Evolutionary conservation across 257 asterid species (phyloP).

Genomic region (Gentiana straminea): DNA sequence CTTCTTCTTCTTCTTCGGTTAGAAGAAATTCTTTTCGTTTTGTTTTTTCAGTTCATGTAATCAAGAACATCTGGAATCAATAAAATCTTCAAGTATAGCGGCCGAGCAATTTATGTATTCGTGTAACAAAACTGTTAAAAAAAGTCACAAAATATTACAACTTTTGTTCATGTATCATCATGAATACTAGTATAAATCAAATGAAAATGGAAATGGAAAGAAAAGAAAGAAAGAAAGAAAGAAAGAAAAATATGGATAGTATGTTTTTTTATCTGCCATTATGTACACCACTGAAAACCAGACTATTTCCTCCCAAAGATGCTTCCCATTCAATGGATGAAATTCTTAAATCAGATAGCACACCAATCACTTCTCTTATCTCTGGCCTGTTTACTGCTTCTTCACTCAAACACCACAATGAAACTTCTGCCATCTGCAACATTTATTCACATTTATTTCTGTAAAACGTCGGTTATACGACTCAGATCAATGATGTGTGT

Average conservation of each 20-base stretch:
- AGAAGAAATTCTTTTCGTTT: too few relatives aligned
- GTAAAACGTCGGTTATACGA: too few relatives aligned
- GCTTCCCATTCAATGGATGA: slow-evolving; percentile 88
- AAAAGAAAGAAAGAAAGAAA: neutral
- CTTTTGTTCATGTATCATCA: too few relatives aligned
- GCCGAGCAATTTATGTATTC: too few relatives aligned
- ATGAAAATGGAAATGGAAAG: neutral
- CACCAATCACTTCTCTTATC: slow-evolving; percentile 62
- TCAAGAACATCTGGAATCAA: too few relatives aligned
- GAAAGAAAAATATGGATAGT: neutral
- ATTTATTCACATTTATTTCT: neutral
- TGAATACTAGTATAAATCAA: too few relatives aligned
- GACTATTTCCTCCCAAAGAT: slow-evolving; percentile 71
- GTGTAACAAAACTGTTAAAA: too few relatives aligned
- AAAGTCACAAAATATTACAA: too few relatives aligned
- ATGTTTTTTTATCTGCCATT: slow-evolving; percentile 38
- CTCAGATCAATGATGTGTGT: too few relatives aligned
- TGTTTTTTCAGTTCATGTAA: too few relatives aligned
- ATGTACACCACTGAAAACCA: slow-evolving; percentile 64
- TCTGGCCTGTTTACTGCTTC: slow-evolving; percentile 74
- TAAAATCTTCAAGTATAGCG: too few relatives aligned
- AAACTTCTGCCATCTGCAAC: slow-evolving; percentile 62
- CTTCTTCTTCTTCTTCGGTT: too few relatives aligned
- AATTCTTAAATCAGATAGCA: slow-evolving; percentile 42
- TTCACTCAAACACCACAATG: slow-evolving; percentile 70